phyloP scores from a whole-genome alignment of 2,329 filamentous ascomycete genomes.

The Fusarium sp. region DNA sequence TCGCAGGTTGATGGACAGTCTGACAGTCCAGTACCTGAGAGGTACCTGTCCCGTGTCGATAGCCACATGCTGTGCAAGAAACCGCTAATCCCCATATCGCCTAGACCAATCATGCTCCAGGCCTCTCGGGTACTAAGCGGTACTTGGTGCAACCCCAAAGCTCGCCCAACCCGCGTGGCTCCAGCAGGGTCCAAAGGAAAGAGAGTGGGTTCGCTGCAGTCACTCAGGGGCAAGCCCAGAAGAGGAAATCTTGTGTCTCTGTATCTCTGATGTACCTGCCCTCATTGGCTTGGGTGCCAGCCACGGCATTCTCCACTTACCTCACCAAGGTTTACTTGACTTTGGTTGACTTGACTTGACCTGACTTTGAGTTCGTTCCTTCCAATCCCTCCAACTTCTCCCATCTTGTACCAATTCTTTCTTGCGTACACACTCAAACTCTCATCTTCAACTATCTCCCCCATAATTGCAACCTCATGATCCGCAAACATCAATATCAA shows the following conservation, averaged over 20 bases:
- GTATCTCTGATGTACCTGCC: slow-evolving; percentile 28
- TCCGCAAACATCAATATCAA: not conserved
- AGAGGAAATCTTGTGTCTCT: slow-evolving; percentile 26
- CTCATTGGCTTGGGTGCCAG: slow-evolving; percentile 11
- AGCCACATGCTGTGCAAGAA: slow-evolving; percentile 31
- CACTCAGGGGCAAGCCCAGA: slow-evolving; percentile 34
- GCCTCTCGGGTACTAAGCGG: slow-evolving; percentile 1
- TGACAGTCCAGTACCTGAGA: slow-evolving; percentile 14
- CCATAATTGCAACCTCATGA: not conserved
- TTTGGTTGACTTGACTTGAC: not conserved
- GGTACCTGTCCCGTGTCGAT: slow-evolving; percentile 14
- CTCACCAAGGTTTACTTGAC: slow-evolving; percentile 3
- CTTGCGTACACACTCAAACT: not conserved
- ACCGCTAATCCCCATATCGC: slow-evolving; percentile 20
- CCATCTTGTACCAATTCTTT: too few relatives aligned
- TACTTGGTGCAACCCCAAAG: slow-evolving; percentile 14
- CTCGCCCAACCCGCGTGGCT: slow-evolving; percentile 27
- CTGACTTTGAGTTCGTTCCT: not conserved
- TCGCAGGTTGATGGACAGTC: slow-evolving; percentile 1
- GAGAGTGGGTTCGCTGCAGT: slow-evolving; percentile 21
- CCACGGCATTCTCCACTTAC: slow-evolving; percentile 34
- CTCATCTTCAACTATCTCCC: slow-evolving; percentile 1
- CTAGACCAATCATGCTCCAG: slow-evolving; percentile 3
- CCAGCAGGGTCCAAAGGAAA: slow-evolving; percentile 27
- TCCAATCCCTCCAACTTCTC: not conserved